These are phyloP conservation scores for Pleurotus tuber-regium DNA, from an alignment of 768 basidiomycete genomes.

Conservation along the genomic window DNA sequence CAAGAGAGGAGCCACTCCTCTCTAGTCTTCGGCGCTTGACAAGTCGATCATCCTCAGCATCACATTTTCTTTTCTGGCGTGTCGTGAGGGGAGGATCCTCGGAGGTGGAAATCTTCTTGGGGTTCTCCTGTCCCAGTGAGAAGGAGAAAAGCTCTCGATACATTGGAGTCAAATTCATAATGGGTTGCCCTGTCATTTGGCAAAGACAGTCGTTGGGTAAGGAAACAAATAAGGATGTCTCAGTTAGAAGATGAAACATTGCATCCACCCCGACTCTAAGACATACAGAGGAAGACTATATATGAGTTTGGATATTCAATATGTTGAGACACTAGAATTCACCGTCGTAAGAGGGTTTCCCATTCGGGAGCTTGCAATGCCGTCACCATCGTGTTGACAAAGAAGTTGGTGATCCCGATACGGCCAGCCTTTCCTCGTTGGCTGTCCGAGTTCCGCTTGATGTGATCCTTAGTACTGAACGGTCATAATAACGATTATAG, in stretches of 20 bases:
- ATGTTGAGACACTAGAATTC: slow-evolving; percentile 12
- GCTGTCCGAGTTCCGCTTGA: slow-evolving; percentile 30
- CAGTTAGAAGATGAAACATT: slow-evolving; percentile 75
- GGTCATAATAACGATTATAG: too few species aligned
- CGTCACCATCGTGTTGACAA: slow-evolving; percentile 74
- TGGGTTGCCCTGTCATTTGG: slow-evolving; percentile 75
- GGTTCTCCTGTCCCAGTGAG: slow-evolving; percentile 8
- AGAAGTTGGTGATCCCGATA: slow-evolving; percentile 52
- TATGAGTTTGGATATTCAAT: not conserved
- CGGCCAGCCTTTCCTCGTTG: slow-evolving; percentile 40
- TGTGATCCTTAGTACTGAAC: too few species aligned
- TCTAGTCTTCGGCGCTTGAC: slow-evolving; percentile 29
- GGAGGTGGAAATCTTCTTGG: not conserved
- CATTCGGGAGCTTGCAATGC: slow-evolving; percentile 65
- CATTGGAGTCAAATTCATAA: slow-evolving; percentile 38
- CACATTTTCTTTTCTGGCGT: slow-evolving; percentile 14
- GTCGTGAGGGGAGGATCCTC: not conserved
- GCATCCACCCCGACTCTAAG: slow-evolving; percentile 74
- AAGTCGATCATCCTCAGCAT: slow-evolving; percentile 17
- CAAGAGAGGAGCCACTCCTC: not conserved
- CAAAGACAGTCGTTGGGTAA: slow-evolving; percentile 83
- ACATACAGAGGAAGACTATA: too few species aligned
- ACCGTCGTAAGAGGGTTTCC: slow-evolving; percentile 65
- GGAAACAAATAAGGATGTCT: slow-evolving; percentile 71
- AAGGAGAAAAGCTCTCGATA: slow-evolving; percentile 17